A percentile compares a stretch with the other conserved stretches of the same genome.
Conservation (phyloP, 805 yeast species). For the Maudiozyma bulderi region DNA sequence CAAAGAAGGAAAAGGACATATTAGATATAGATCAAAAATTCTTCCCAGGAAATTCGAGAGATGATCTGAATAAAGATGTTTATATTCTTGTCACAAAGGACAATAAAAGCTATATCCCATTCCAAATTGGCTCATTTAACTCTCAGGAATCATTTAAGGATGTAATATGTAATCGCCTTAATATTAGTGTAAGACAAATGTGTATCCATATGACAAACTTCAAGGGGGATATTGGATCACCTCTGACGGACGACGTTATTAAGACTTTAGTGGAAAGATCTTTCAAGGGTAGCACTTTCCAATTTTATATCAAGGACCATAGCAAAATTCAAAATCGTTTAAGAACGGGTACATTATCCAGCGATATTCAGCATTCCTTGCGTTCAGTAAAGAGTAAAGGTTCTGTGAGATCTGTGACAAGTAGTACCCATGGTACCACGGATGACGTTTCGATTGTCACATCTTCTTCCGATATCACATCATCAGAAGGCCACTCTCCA, state of each 20-base stretch:
- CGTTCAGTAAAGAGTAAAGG: slow-evolving; percentile 20
- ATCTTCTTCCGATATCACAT: slow-evolving; percentile 24
- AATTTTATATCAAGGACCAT: slow-evolving; percentile 21
- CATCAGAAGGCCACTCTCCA: slow-evolving; percentile 22
- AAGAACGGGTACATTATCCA: slow-evolving; percentile 10
- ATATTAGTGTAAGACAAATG: slow-evolving; percentile 18
- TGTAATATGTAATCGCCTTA: slow-evolving; percentile 31
- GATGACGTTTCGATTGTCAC: slow-evolving; percentile 23
- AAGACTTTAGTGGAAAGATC: slow-evolving; percentile 28
- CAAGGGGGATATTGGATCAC: slow-evolving; percentile 47
- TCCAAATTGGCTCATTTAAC: slow-evolving; percentile 31
- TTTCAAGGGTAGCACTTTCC: slow-evolving; percentile 27
- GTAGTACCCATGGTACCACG: slow-evolving; percentile 17
- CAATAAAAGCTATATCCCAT: slow-evolving; percentile 42
- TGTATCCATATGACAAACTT: slow-evolving; percentile 60
- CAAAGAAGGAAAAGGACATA: too few species aligned
- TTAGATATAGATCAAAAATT: neutral
- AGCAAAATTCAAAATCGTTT: slow-evolving; percentile 13
- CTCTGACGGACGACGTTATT: slow-evolving; percentile 42
- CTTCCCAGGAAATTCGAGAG: neutral
- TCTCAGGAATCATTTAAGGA: slow-evolving; percentile 33
- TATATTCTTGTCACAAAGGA: slow-evolving; percentile 57
- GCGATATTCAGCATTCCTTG: slow-evolving; percentile 10
- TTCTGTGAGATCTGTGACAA: slow-evolving; percentile 21
- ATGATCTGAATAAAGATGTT: slow-evolving; percentile 9